Base-by-base conservation (phyloP, 805 yeast genomes). In the Schwanniomyces yamadae region DNA sequence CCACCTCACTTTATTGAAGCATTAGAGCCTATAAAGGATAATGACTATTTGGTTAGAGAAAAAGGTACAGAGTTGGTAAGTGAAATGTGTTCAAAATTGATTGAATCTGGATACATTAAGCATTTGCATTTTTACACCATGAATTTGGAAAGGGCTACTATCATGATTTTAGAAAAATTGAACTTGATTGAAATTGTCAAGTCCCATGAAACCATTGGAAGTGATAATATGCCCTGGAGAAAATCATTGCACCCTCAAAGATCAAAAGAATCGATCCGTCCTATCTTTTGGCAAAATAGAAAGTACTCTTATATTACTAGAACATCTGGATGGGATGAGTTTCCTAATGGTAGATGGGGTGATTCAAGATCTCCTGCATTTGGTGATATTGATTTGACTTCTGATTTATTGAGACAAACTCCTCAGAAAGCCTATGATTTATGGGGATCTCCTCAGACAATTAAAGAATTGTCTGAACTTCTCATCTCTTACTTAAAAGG, bases 331-430 rank as follows among this genome's bases (percentile, higher is more conserved):
- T 93, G 99, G 89, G 99, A 93, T 64, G 99, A 93, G 61, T 93
- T 91, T 55, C 99, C 99, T 34, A 93, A 91, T 61, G 99, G 99
- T 42, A 75, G 99, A 66, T 93, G 96, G 90, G 99, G 99, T 52
- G 97, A 93, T 59, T 86, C 97, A 3, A 73, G 95, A 41, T 93
- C 98, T 28, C 99, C 99, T 4, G 98, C 98, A 2, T 90, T 84
- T 63, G 96, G 95, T 52, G 95, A 86, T 46, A 73, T 89, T 39
- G 96, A 87, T 57, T 72, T 84, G 35, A 93, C 91, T 14, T 77
- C 88, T 23, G 80, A 83, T 17, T 69, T 89, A 53, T 77, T 90
- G 49, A 78, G 95, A 60, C 95, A 88, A 59, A 78, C 90, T 2
- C 81, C 87, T 4, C 80, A 82, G 43, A 82, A 80, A 58, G 89